phyloP scores from a whole-genome alignment of 1,139 yeast genomes.

The Yamadazyma blattariae region DNA sequence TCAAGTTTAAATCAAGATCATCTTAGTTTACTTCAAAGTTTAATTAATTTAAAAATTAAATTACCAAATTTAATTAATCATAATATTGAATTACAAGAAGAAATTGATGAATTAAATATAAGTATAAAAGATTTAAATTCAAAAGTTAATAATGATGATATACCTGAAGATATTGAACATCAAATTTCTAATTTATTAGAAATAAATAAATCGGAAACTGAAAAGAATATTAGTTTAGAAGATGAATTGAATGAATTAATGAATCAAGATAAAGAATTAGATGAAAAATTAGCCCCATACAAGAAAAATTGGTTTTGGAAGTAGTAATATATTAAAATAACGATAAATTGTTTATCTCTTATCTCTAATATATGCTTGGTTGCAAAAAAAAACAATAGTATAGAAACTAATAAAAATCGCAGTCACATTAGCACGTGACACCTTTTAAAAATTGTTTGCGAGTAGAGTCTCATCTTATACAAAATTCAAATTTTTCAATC shows the following conservation, averaged over 20 bases:
- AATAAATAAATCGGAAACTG: slow-evolving; percentile 59
- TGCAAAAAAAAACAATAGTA: slow-evolving; percentile 1
- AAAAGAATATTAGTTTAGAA: slow-evolving; percentile 51
- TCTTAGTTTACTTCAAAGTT: slow-evolving; percentile 38
- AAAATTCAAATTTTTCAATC: too few species aligned
- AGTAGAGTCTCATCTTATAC: neutral
- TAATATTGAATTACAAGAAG: slow-evolving; percentile 64
- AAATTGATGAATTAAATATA: slow-evolving; percentile 53
- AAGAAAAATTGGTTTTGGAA: slow-evolving; percentile 20
- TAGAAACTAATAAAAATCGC: too few species aligned
- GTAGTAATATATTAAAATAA: neutral
- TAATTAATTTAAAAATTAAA: slow-evolving; percentile 40
- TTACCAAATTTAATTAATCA: slow-evolving; percentile 66
- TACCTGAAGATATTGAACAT: slow-evolving; percentile 42
- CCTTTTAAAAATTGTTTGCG: too few species aligned
- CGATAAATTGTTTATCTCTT: neutral
- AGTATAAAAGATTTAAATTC: slow-evolving; percentile 53
- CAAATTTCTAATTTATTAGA: slow-evolving; percentile 46
- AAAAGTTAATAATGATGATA: slow-evolving; percentile 33
- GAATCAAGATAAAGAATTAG: slow-evolving; percentile 26
- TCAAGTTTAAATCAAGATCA: slow-evolving; percentile 77
- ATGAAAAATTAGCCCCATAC: slow-evolving; percentile 23
- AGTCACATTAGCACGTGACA: neutral
- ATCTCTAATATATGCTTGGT: neutral
- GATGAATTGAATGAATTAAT: slow-evolving; percentile 37